Base-by-base conservation (phyloP, 2,329 filamentous ascomycete species). In the Neofusicoccum parvum region DNA sequence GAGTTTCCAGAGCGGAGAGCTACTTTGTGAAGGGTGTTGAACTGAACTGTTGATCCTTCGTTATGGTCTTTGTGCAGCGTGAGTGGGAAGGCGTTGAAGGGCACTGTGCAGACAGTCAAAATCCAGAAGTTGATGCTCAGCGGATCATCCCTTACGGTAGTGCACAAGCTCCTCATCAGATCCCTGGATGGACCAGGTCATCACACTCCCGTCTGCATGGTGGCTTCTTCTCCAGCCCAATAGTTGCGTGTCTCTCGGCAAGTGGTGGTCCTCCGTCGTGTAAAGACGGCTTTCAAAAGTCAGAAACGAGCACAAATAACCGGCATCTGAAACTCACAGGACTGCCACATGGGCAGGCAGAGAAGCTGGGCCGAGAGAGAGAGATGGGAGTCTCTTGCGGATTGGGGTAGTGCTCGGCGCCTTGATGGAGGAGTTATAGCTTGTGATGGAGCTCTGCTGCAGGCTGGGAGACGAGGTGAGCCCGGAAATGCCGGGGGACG, bases 401-500 rank as follows among this genome's bases (percentile, higher is more conserved):
- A 20, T 15, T 10, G 41, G 56, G n/a, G 27, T 23, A n/a, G 43
- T 20, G 41, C 34, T 36, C 17, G 56, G 56, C 4, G 43, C 41
- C 48, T 23, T 46, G 20, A 15, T 60, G 5, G 56, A 60, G 12
- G 56, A 60, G 43, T 34, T 36, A 43, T 15, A 36, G 56, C 56
- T 60, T 12, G 56, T 60, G 27, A 60, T 48, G 17, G 56, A 60
- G n/a, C 56, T 60, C n/a, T 60, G 56, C 23, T 60, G 56, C 23
- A 60, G 43, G 3, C 56, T 60, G 41, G 56, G 56, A 5, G 56
- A 60, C 2, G 39, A 5, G 5, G 41, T 46, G 32, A 37, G 32
- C 9, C n/a, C 45, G 50, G 50, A 37, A 1, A 53, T 20, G 17
- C 34, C 34, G 6, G 50, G 48, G 5, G 54, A 59, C 14, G 54